Evolutionary conservation across 108 stramenopile species (phyloP).

Genomic region (Cyclotella atomus): DNA sequence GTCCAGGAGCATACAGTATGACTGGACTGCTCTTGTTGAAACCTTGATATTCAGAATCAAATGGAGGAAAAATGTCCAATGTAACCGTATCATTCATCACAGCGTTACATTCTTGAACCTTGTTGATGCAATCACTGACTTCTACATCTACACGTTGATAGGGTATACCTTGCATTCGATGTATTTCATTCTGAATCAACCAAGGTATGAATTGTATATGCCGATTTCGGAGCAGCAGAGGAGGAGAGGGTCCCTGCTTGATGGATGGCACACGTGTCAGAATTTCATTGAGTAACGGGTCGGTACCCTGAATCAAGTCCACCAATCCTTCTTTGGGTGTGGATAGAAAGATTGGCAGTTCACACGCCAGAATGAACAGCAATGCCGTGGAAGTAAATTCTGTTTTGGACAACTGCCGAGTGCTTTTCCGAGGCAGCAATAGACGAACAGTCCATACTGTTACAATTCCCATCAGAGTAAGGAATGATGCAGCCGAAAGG

Average conservation of each 20-base stretch:
- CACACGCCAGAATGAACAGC: conserved; percentile 8
- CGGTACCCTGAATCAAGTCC: conserved; percentile 40
- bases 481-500: conserved; percentile 3
- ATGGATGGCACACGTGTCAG: conserved; percentile 37
- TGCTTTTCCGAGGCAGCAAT: background rate
- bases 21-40: conserved; percentile 57
- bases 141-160: conserved; percentile 42
- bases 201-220: conserved; percentile 60
- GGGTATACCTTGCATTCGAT: conserved; percentile 45
- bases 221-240: conserved; percentile 48
- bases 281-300: conserved; percentile 37
- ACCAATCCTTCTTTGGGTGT: conserved; percentile 26
- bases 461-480: background rate
- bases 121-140: conserved; percentile 51
- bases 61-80: conserved; percentile 58
- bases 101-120: background rate
- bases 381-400: conserved; percentile 3
- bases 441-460: background rate
- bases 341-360: conserved; percentile 11
- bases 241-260: conserved; percentile 41
- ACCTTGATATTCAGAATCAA: conserved; percentile 12
- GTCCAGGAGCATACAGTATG: conserved; percentile 53
- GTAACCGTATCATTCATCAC: conserved; percentile 49
- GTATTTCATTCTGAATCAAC: conserved; percentile 62
- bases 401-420: background rate